These are phyloP conservation scores for Talaromyces sp. DNA, from an alignment of 2,329 filamentous ascomycete genomes.

Conservation along the genomic window DNA sequence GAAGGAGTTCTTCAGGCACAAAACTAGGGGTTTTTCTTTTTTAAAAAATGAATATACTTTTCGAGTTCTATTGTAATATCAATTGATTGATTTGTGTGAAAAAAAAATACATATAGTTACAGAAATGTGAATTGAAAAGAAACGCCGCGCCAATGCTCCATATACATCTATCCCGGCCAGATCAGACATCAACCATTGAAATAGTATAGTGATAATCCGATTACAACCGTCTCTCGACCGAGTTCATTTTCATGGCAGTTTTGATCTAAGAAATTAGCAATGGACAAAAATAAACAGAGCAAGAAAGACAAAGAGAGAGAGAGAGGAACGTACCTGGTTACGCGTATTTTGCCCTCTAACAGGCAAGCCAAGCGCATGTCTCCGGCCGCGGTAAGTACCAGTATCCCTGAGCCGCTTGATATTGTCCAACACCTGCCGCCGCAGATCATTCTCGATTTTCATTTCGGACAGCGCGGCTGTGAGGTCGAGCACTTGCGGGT, in stretches of 20 bases:
- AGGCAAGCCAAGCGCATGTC: conserved; percentile 89
- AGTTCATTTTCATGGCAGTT: conserved; percentile 56
- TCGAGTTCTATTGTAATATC: not conserved
- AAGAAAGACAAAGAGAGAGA: not conserved
- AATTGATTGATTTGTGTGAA: not conserved
- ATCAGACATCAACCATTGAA: not conserved
- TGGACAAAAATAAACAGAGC: not conserved
- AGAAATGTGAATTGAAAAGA: conserved; percentile 16
- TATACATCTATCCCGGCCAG: not conserved
- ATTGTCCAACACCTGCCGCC: conserved; percentile 73
- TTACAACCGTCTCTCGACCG: conserved; percentile 48
- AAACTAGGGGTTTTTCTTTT: not conserved
- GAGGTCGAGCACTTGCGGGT: conserved; percentile 73
- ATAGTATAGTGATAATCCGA: conserved; percentile 4
- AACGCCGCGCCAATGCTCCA: conserved; percentile 6
- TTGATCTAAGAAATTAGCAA: conserved; percentile 42
- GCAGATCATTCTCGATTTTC: conserved; percentile 88
- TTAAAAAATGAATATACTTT: not conserved
- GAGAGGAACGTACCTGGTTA: conserved; percentile 53
- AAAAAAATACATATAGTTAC: not conserved
- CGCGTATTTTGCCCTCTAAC: conserved; percentile 86
- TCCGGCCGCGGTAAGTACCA: conserved; percentile 78
- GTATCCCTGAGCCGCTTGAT: conserved; percentile 84
- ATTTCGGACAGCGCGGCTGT: conserved; percentile 82
- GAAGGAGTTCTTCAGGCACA: conserved; percentile 39